A percentile compares a stretch with the other conserved stretches of the same genome.
These are phyloP conservation scores for Ophiorrhiza pumila DNA, from an alignment of 257 asterid species.

Conservation along the genomic window DNA sequence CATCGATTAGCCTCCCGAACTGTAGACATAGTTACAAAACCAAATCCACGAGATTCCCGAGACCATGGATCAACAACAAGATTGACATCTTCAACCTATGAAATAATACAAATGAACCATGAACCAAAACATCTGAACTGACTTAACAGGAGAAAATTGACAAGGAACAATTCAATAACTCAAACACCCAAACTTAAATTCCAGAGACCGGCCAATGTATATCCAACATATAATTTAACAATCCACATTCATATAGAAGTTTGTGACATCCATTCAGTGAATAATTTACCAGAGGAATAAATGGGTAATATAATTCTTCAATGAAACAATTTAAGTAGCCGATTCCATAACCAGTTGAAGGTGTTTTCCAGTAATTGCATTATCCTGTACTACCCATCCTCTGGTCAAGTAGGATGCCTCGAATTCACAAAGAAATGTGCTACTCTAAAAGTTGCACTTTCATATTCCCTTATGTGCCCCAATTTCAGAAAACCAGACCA, in stretches of 20 bases:
- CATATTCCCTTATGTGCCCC: background rate
- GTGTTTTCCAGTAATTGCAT: background rate
- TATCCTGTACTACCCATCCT: background rate
- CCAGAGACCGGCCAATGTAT: too few species aligned
- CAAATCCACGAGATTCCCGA: constrained; percentile 86
- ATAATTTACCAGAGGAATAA: background rate
- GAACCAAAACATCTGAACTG: too few species aligned
- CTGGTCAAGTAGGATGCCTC: background rate
- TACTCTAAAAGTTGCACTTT: background rate
- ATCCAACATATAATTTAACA: background rate
- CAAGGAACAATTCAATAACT: background rate
- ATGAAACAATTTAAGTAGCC: background rate
- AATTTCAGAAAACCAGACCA: background rate
- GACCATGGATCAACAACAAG: constrained; percentile 88
- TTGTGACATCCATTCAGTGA: background rate
- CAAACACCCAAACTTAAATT: background rate
- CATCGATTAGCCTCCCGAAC: constrained; percentile 71
- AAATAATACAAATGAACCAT: background rate
- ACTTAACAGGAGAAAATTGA: too few species aligned
- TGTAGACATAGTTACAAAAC: constrained; percentile 78
- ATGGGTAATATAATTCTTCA: background rate
- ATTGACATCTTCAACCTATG: constrained; percentile 70
- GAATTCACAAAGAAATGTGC: background rate
- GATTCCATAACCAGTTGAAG: background rate
- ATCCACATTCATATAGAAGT: background rate